A percentile compares a stretch with the other conserved stretches of the same genome.
Evolutionary conservation across 805 yeast species (phyloP).

Genomic region (Ogataea ramenticola): DNA sequence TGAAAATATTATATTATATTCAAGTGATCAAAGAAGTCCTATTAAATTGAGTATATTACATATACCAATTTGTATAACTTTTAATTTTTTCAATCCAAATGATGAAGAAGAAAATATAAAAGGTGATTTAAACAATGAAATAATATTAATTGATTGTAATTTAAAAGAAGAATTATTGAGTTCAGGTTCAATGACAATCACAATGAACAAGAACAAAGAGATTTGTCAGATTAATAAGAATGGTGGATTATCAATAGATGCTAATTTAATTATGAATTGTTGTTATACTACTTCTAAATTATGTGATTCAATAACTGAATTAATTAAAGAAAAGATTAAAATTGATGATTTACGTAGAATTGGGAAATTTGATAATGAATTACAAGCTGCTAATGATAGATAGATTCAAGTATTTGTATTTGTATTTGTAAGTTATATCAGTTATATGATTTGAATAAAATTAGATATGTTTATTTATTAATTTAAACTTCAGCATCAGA

Average conservation of each 20-base stretch:
- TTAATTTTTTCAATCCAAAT: slow-evolving; percentile 71
- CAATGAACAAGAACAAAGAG: slow-evolving; percentile 85
- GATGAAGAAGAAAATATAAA: slow-evolving; percentile 63
- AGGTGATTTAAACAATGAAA: slow-evolving; percentile 54
- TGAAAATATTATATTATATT: slow-evolving; percentile 59
- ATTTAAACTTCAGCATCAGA: not conserved
- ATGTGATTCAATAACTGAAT: slow-evolving; percentile 58
- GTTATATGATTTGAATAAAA: too few relatives aligned
- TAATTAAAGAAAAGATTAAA: slow-evolving; percentile 49
- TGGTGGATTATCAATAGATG: slow-evolving; percentile 84
- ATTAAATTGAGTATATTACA: slow-evolving; percentile 81
- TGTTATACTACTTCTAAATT: slow-evolving; percentile 56
- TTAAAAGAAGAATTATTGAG: slow-evolving; percentile 69
- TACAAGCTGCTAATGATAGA: slow-evolving; percentile 27
- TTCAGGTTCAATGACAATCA: slow-evolving; percentile 75
- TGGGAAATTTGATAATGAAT: slow-evolving; percentile 15
- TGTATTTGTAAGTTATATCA: not conserved
- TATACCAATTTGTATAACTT: slow-evolving; percentile 83
- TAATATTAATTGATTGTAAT: slow-evolving; percentile 68
- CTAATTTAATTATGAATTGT: slow-evolving; percentile 59
- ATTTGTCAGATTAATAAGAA: slow-evolving; percentile 84
- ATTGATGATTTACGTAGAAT: slow-evolving; percentile 36
- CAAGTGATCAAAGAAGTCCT: slow-evolving; percentile 74
- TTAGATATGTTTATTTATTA: too few relatives aligned
- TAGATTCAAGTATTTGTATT: not conserved